Conservation (phyloP, 495 filamentous ascomycete genomes). For the Staphylotrichum longicolle region DNA sequence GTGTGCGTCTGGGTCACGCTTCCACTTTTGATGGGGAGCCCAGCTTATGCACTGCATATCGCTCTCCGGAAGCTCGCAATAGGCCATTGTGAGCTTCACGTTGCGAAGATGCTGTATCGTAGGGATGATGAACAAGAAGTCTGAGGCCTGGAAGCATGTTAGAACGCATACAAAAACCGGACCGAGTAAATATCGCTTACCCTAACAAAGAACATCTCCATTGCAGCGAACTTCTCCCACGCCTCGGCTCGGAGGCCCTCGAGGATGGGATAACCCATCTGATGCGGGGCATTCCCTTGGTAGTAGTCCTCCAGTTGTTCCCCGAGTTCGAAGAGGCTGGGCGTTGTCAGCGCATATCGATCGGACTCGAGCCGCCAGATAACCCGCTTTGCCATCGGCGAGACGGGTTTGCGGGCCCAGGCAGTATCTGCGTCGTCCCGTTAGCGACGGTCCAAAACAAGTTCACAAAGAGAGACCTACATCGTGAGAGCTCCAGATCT, state of each 20-base stretch:
- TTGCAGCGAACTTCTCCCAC: slow-evolving; percentile 49
- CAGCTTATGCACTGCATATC: slow-evolving; percentile 40
- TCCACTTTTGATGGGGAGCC: slow-evolving; percentile 49
- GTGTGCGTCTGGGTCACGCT: slow-evolving; percentile 48
- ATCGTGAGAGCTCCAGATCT: slow-evolving; percentile 70
- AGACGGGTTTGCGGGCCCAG: slow-evolving; percentile 60
- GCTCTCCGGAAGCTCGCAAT: slow-evolving; percentile 50
- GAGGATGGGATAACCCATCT: slow-evolving; percentile 37
- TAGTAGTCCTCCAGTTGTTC: slow-evolving; percentile 46
- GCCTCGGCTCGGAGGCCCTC: slow-evolving; percentile 45
- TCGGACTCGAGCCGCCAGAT: slow-evolving; percentile 52
- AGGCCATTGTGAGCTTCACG: slow-evolving; percentile 54
- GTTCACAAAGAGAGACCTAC: slow-evolving; percentile 43
- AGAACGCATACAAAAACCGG: slow-evolving; percentile 13
- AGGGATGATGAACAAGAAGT: slow-evolving; percentile 71
- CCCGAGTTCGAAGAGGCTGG: slow-evolving; percentile 45
- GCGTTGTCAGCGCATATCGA: slow-evolving; percentile 47
- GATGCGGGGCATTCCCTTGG: slow-evolving; percentile 39
- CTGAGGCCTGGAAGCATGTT: slow-evolving; percentile 54
- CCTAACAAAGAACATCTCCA: slow-evolving; percentile 75
- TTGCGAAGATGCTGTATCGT: slow-evolving; percentile 66
- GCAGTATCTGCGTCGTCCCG: slow-evolving; percentile 54
- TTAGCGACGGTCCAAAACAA: not conserved
- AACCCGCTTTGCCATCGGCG: slow-evolving; percentile 44
- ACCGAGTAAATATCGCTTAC: slow-evolving; percentile 38